Base-by-base conservation (phyloP, 2,329 filamentous ascomycete genomes). In the Cladophialophora yegresii region DNA sequence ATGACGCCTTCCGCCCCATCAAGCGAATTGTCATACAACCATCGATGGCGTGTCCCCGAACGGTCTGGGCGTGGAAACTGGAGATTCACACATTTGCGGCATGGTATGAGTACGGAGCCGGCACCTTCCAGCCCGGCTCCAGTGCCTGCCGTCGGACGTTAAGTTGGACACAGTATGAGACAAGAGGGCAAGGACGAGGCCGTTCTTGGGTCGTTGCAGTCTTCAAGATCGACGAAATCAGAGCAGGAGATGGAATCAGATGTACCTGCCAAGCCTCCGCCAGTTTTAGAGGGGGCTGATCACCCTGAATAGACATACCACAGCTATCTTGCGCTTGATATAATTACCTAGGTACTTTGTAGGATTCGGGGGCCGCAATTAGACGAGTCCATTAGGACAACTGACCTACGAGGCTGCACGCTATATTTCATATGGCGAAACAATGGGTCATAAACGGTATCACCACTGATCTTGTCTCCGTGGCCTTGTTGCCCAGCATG, bases 351-450 rank as follows among this genome's bases (percentile, higher is more conserved):
- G n/a, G n/a, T n/a, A n/a, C n/a, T n/a, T n/a, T n/a, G n/a, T n/a
- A 33, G 57, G 40, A 32, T 59, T 28, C 28, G 16, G 57, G 47
- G 28, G n/a, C 45, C 47, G 16, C 36, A 6, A 33, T 23, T 22
- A 28, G 57, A 28, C 56, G 23, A 51, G 26, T 59, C 57, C 57
- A 33, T 59, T 12, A 16, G 32, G 13, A 50, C 20, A 13, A 32
- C 22, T 16, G 26, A 2, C 28, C 5, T 9, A 30, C 47, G 47
- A 50, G 45, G 57, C 57, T 59, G 22, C 45, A 28, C 57, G 45
- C 57, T 59, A 28, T 26, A 45, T 59, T 50, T 59, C 57, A 59
- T 50, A 30, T 22, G 30, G 16, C 32, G 4, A 54, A 26, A 54
- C 30, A 54, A 23, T 54, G 28, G 28, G 23, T 20, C 26, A 10